Evolutionary conservation across 768 basidiomycete genomes (phyloP), one percentile per base, ranked within the genome.

Genomic region (Suillus fuscotomentosus): DNA sequence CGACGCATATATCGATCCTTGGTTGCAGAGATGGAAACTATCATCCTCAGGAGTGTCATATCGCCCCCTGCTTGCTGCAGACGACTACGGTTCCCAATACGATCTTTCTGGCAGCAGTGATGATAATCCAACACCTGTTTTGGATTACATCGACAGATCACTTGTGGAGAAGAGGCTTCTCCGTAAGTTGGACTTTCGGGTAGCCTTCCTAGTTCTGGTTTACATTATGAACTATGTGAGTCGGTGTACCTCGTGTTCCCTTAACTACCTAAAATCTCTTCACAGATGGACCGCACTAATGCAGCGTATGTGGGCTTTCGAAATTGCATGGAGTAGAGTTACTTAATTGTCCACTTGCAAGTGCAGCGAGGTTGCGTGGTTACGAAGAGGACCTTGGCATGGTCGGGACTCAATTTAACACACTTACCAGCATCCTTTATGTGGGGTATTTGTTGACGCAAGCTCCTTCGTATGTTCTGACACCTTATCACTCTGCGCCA

Each of bases 361-460:
- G 90, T 54, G 90, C 88, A 10, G 91, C 91, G 31, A 82, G 91
- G 60, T 74, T 91, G 45, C 81, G 85, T 50, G 89, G 90, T 0
- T 86, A 91, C 61, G 88, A 90, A 71, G 76, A 79, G 61, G 90
- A 91, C 71, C 79, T 92, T n/a, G 73, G 82, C 31, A 81, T 91
- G 39, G 75, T 81, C 59, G 86, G 83, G 22, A 76, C 79, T 63
- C 80, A 91, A 68, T 92, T 90, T 69, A 82, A 87, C 10, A 89
- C 89, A 0, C 73, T 91, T 17, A 76, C 91, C 27, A 87, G 88
- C 36, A 83, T 89, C 65, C 80, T 89, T 56, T 89, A 88, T 68
- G 81, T 88, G 51, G 88, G 88, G 27, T 91, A 91, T 70, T 86
- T 87, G 63, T 74, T 89, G 36, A 91, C 88, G 87, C 90, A 92